Evolutionary conservation across 352 stramenopile genomes (phyloP), one percentile per base, ranked within the genome.

Genomic region (Pythium folliculosum): DNA sequence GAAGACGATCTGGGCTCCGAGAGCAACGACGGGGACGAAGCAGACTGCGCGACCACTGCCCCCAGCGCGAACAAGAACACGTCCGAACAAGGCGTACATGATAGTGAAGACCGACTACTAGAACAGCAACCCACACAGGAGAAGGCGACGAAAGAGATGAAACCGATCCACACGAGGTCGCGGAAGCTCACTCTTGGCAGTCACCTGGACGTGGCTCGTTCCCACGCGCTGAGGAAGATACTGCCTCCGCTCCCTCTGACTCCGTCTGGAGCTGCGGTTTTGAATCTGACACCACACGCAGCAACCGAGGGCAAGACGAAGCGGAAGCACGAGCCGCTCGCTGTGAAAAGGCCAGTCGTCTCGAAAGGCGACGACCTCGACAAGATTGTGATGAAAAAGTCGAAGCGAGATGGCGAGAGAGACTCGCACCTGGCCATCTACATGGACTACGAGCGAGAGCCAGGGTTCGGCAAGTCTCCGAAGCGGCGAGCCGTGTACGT

Each of bases 1-100:
- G 72, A 78, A 4, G 60, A 76, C 16, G 70, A 82, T 27, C 62
- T 69, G 22, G 52, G 54, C 43, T 69, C 53, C 1, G 50, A 53
- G 32, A 30, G 25, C 21, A 62, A 43, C 13, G 71, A 71, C 2
- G 67, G 76, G 1, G 40, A 40, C 12, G 35, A 40, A 40, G 12
- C 35, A 7, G 35, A 14, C 35, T 7, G 8, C 35, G 10, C n/a
- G n/a, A n/a, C n/a, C n/a, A n/a, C n/a, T n/a, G n/a, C 10, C 8
- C 8, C 8, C 12, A 40, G 8, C 35, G 35, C 35, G 35, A 40
- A 40, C 6, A 43, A 67, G 48, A 49, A 65, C 30, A 59, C 63
- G 17, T 52, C 73, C 25, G 16, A 9, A 6, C 60, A 65, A 9
- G 8, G 27, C 9, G 22, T 27, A 14, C 19, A 65, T 32, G 65